These are phyloP conservation scores for Inga laurina DNA, from an alignment of 306 rosid species.

Conservation along the genomic window DNA sequence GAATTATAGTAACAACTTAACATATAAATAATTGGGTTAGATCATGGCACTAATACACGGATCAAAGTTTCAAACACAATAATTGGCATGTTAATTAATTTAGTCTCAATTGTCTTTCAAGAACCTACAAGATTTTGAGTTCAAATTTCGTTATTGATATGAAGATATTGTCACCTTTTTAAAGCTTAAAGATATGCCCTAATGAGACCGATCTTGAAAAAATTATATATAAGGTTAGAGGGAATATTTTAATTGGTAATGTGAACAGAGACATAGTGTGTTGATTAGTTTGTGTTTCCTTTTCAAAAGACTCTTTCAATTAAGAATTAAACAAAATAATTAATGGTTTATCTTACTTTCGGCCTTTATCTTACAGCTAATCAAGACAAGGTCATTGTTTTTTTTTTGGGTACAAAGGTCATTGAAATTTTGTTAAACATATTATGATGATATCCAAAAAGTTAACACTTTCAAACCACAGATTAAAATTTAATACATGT, in stretches of 20 bases:
- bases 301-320: not conserved
- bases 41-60: not conserved
- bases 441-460: slow-evolving; percentile 33
- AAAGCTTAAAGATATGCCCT: rapidly evolving
- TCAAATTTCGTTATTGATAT: too few relatives aligned
- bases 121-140: too few relatives aligned
- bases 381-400: not conserved
- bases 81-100: not conserved
- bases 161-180: too few relatives aligned
- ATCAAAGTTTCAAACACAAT: not conserved
- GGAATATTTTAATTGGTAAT: not conserved
- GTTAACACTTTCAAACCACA: slow-evolving; percentile 23
- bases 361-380: not conserved
- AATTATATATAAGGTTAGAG: too few relatives aligned
- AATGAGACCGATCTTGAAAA: too few relatives aligned
- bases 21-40: not conserved
- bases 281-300: not conserved
- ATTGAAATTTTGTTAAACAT: not conserved
- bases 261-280: not conserved
- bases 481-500: not conserved
- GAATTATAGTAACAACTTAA: not conserved
- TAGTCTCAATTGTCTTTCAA: too few relatives aligned
- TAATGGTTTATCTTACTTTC: not conserved
- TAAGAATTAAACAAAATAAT: not conserved
- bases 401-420: not conserved